Base-by-base conservation (phyloP, 805 yeast species). In the Huiozyma sinensis region DNA sequence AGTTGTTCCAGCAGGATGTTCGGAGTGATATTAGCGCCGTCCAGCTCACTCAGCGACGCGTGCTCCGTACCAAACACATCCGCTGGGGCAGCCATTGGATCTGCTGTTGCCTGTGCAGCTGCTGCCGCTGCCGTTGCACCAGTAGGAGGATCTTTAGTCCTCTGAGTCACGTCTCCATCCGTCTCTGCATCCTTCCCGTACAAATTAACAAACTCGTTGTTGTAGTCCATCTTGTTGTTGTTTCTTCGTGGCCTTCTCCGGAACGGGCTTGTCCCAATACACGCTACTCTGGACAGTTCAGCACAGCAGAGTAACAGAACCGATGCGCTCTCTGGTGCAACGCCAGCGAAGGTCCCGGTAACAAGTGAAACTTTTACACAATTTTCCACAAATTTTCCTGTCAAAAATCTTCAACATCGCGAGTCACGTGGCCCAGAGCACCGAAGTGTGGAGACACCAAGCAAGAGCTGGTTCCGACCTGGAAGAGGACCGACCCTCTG, bases 1-100 rank as follows among this genome's bases (percentile, higher is more conserved):
- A 83, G 67, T 65, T 83, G 94, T 57, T 83, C 94, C 44, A 83
- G 58, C 28, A 83, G 53, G 4, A 70, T 70, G 35, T 65, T 66
- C 1, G 73, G 70, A 4, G 53, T 50, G 2, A 45, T 36, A 36
- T 47, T 39, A 12, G 42, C 24, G 5, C n/a, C 9, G 38, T 42
- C 47, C 33, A 31, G 33, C 9, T 12, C 36, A 44, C 24, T 17
- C 34, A 32, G n/a, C 34, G 34, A 10, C 10, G 34, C 34, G 34
- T 32, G 34, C 3, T 10, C 34, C 34, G 10, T n/a, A n/a, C 34
- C 34, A 32, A 32, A 32, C n/a, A 32, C n/a, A n/a, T 32, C 34
- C n/a, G 34, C 3, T 32, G n/a, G n/a, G 34, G 34, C 34, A 3
- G n/a, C 34, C n/a, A 32, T 11, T 24, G 29, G 24, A 11, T 8